These are phyloP conservation scores for Aspergillus nanangensis DNA, from an alignment of 495 filamentous ascomycete genomes.

Conservation along the genomic window DNA sequence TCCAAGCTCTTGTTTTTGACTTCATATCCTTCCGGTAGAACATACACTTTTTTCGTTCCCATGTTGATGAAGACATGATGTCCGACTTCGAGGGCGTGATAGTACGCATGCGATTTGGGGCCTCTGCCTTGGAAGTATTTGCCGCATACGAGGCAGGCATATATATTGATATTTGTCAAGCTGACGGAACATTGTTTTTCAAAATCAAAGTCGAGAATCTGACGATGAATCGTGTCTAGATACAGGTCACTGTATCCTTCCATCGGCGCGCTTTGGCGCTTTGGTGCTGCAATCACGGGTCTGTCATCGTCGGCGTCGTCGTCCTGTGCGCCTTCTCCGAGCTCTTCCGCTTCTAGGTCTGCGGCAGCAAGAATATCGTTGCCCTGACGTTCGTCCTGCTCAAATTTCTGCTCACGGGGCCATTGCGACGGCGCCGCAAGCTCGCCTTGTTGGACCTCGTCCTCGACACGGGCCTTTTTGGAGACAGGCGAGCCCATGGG, in stretches of 20 bases:
- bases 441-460: constrained; percentile 33
- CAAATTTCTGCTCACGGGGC: constrained; percentile 25
- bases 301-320: constrained; percentile 35
- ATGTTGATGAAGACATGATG: constrained; percentile 99
- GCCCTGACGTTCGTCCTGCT: constrained; percentile 33
- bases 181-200: constrained; percentile 96
- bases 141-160: constrained; percentile 94
- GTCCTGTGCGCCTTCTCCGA: constrained; percentile 34
- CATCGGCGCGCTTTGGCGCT: constrained; percentile 69
- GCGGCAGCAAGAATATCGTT: constrained; percentile 33
- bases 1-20: constrained; percentile 93
- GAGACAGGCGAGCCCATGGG: constrained; percentile 62
- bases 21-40: constrained; percentile 95
- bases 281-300: constrained; percentile 37
- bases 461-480: constrained; percentile 69
- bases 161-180: constrained; percentile 97
- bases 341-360: constrained; percentile 35
- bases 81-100: constrained; percentile 88
- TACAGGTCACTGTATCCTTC: constrained; percentile 95
- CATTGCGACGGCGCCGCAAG: constrained; percentile 33
- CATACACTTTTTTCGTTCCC: constrained; percentile 90
- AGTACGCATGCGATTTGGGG: constrained; percentile 93
- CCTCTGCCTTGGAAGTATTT: constrained; percentile 97
- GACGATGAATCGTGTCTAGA: constrained; percentile 92
- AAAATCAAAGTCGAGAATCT: constrained; percentile 90